Evolutionary conservation across 2,329 filamentous ascomycete genomes (phyloP).

Genomic region (Arachnomyces sp.): DNA sequence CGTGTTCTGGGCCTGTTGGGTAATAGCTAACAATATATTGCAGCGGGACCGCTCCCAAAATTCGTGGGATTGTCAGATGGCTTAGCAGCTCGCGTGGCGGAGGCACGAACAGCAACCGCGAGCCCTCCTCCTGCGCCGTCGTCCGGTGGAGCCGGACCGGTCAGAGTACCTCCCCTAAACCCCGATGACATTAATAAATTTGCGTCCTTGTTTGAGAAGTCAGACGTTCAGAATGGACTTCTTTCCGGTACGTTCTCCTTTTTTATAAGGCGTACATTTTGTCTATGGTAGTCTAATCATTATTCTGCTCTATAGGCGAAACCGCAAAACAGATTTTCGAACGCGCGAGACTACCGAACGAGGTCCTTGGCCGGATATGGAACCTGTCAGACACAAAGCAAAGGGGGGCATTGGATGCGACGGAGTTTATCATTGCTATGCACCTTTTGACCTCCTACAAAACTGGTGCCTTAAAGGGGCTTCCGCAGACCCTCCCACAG

Average conservation of each 20-base stretch:
- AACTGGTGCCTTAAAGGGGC: slow-evolving; percentile 66
- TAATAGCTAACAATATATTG: slow-evolving; percentile 4
- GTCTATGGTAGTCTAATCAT: slow-evolving; percentile 7
- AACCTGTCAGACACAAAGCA: slow-evolving; percentile 90
- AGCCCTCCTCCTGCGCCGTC: slow-evolving; percentile 31
- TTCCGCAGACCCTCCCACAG: slow-evolving; percentile 74
- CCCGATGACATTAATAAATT: slow-evolving; percentile 89
- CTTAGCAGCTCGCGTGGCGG: slow-evolving; percentile 40
- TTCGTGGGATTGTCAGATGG: slow-evolving; percentile 68
- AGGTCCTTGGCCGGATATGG: slow-evolving; percentile 92
- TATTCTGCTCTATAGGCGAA: slow-evolving; percentile 50
- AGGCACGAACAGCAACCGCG: slow-evolving; percentile 48
- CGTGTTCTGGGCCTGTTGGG: neutral
- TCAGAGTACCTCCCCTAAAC: slow-evolving; percentile 81
- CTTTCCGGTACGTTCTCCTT: slow-evolving; percentile 51
- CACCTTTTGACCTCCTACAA: slow-evolving; percentile 90
- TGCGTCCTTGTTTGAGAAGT: slow-evolving; percentile 81
- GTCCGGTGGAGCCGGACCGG: slow-evolving; percentile 43
- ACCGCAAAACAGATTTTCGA: slow-evolving; percentile 92
- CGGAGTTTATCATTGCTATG: slow-evolving; percentile 98
- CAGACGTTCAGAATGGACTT: slow-evolving; percentile 66
- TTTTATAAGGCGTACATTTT: neutral
- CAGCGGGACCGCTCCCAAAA: slow-evolving; percentile 74
- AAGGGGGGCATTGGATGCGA: slow-evolving; percentile 73
- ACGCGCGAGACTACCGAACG: slow-evolving; percentile 80